Percentiles rank a stretch among this genome's conserved stretches.
Conservation (phyloP, 192 early-diverging fungal species). For the Mortierella antarctica region DNA sequence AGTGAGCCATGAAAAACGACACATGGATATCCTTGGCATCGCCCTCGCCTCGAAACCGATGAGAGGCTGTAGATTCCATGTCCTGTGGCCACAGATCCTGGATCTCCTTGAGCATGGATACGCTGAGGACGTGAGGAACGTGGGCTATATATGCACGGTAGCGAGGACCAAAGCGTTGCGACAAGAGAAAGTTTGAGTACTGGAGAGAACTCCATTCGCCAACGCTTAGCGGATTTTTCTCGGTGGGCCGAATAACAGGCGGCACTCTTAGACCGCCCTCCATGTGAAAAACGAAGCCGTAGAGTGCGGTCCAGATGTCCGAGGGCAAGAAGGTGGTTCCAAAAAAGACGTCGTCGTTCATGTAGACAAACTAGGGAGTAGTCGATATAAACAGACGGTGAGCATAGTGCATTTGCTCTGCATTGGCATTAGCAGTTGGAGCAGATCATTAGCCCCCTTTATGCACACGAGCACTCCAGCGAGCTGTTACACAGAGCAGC, state of each 20-base stretch:
- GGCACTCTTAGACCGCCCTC: slow-evolving; percentile 36
- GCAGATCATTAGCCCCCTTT: no score
- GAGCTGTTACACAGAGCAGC: no score
- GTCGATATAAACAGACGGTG: background rate
- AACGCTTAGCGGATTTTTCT: slow-evolving; percentile 18
- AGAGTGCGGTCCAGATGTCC: slow-evolving; percentile 54
- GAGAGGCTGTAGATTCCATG: slow-evolving; percentile 35
- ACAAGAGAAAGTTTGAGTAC: slow-evolving; percentile 52
- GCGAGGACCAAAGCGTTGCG: slow-evolving; percentile 53
- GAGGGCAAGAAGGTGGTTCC: slow-evolving; percentile 27
- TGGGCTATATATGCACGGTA: slow-evolving; percentile 53
- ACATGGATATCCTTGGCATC: slow-evolving; percentile 38
- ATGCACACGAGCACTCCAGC: background rate
- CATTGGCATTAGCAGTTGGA: background rate
- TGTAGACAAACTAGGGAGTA: slow-evolving; percentile 46
- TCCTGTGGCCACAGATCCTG: slow-evolving; percentile 39
- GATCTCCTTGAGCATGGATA: slow-evolving; percentile 52
- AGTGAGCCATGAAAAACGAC: slow-evolving; percentile 55
- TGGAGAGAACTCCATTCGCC: slow-evolving; percentile 56
- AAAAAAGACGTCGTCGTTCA: slow-evolving; percentile 59
- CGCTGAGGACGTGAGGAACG: slow-evolving; percentile 47
- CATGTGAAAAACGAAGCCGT: slow-evolving; percentile 55
- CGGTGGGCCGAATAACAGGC: slow-evolving; percentile 18
- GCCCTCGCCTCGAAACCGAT: slow-evolving; percentile 54
- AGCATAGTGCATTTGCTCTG: background rate